Base-by-base conservation (phyloP, 129 eudicot genomes). In the Pseudognaphalium luteoalbum region DNA sequence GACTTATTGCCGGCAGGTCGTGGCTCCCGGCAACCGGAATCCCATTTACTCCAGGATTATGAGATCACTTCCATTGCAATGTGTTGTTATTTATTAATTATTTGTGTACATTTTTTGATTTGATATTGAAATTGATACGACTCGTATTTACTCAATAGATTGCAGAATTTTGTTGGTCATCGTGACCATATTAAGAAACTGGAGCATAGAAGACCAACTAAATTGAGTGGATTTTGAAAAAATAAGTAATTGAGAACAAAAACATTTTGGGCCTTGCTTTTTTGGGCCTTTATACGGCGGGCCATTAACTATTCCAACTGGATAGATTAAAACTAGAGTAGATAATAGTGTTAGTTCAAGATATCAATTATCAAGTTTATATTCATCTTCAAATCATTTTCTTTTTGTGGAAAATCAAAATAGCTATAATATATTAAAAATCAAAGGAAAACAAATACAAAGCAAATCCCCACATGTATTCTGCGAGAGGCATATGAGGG, bases 11-110 rank as follows among this genome's bases (percentile, higher is more conserved):
- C 5, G 91, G 96, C 22, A 72, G 77, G 50, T 78, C 89, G 4
- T 89, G 96, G 96, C 66, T 89, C 73, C 86, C 87, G 35, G 81
- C 83, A 0, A 87, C 91, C 19, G 83, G 67, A 9, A 83, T 89
- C 58, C 96, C 96, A 0, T 89, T 82, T 72, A 63, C 60, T 42
- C 65, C 85, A 5, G 93, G 88, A 59, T 76, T 88, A 66, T 84
- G 77, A 82, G 70, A 34, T 15, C 30, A 41, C 19, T 50, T 57
- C 9, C 42, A 64, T 57, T 76, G 22, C 15, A 11, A 5, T 66
- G 54, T 77, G 66, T 82, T 64, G 59, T 77, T 66, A 66, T 76
- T 76, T 39, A 65, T 82, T 77, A 57, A 72, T 83, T 83, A 66
- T 64, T 80, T 78, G 73, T 83, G 81, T 83, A 83, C 84, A 83